Evolutionary conservation across 1,139 yeast species (phyloP), one percentile per base, ranked within the genome.

Genomic region (Lodderomyces oxycetoniae): DNA sequence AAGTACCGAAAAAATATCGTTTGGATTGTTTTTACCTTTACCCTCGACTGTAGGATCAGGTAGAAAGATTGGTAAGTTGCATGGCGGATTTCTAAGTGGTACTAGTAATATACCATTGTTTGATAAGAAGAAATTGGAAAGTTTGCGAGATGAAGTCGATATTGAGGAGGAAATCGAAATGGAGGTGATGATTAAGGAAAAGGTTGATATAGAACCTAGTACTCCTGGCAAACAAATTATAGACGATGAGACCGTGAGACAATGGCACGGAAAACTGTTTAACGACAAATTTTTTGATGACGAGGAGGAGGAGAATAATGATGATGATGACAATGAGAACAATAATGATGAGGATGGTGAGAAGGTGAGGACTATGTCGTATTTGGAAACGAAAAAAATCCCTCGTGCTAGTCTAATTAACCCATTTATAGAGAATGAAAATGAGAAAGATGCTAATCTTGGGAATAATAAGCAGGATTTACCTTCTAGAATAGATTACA

Each of bases 11-110:
- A 40, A 40, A 38, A 9, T 45, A 29, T 36, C 58, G 17, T 55
- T 61, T 41, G 63, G 64, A 4, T 44, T 56, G 24, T 48, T 66
- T 25, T 50, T 66, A 32, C 72, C 73, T 2, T 56, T 62, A n/a
- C 71, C 69, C 3, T 61, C 70, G 1, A 63, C 66, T 0, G 56
- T 64, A 4, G 72, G 72, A 1, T 46, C 65, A 2, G 72, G 72
- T 1, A 50, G 72, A 35, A 32, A 29, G n/a, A 20, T 20, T 26
- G 20, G 17, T 7, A 31, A 25, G 10, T 21, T 17, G n/a, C 26
- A 20, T 7, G n/a, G 14, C 5, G 15, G 32, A 25, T 32, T 39
- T 14, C 37, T 37, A 14, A n/a, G 14, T 12, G 26, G 26, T 6
- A 19, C 7, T 7, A 19, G 22, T 19, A 12, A 14, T 24, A 14